Evolutionary conservation across 1,284 basidiomycete genomes (phyloP).

Genomic region (Apiotrichum gamsii): DNA sequence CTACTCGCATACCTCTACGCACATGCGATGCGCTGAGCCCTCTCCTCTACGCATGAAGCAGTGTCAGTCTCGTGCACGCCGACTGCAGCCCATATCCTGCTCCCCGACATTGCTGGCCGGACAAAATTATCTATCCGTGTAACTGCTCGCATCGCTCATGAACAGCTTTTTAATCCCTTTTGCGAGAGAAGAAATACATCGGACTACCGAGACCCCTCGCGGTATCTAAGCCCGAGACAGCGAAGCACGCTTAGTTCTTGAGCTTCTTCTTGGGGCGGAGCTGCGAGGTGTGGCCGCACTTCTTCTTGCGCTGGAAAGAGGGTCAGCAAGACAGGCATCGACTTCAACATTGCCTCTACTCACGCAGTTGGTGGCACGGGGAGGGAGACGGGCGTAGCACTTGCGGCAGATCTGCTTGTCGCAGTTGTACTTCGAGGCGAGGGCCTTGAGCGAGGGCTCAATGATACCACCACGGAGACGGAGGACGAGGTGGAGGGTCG

Average conservation of each 20-base stretch:
- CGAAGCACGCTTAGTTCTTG: slow-evolving; percentile 58
- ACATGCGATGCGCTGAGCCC: too few species aligned
- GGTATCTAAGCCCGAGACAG: slow-evolving; percentile 7
- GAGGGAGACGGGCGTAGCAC: slow-evolving; percentile 98
- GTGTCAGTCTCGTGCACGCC: too few species aligned
- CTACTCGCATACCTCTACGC: too few species aligned
- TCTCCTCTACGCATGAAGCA: too few species aligned
- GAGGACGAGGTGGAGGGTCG: slow-evolving; percentile 93
- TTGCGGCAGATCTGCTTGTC: slow-evolving; percentile 99
- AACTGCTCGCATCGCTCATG: too few species aligned
- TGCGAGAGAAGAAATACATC: slow-evolving; percentile 27
- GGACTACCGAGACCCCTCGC: slow-evolving; percentile 22
- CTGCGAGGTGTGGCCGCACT: slow-evolving; percentile 86
- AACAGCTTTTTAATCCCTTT: too few species aligned
- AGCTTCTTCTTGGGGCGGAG: slow-evolving; percentile 87
- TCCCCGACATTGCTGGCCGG: too few species aligned
- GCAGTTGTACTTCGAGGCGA: slow-evolving; percentile 94
- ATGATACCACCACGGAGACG: slow-evolving; percentile 98
- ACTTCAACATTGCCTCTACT: slow-evolving; percentile 51
- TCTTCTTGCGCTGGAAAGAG: slow-evolving; percentile 43
- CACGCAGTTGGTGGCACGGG: slow-evolving; percentile 98
- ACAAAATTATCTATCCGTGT: too few species aligned
- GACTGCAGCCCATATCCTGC: too few species aligned
- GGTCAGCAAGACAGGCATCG: slow-evolving; percentile 4
- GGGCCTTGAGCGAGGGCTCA: slow-evolving; percentile 94